Evolutionary conservation across 148 eudicot species (phyloP).

Genomic region (Cornus controversa): DNA sequence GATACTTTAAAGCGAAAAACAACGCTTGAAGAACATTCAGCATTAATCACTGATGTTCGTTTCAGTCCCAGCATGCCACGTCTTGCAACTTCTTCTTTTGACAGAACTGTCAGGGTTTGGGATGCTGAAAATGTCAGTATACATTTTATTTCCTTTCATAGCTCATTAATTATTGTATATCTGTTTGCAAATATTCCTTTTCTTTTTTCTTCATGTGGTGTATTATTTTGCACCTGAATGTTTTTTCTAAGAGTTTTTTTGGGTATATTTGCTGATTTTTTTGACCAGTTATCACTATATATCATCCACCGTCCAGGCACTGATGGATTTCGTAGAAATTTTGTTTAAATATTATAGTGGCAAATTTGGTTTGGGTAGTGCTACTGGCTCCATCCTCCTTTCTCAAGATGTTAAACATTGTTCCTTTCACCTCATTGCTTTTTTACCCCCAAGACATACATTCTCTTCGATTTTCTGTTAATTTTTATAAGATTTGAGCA

Average conservation of each 20-base stretch:
- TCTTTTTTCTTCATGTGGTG: not conserved
- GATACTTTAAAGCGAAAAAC: constrained; percentile 74
- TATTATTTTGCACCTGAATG: not conserved
- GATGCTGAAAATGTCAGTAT: constrained; percentile 79
- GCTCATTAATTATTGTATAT: not conserved
- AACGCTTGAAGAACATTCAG: constrained; percentile 79
- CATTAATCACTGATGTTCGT: constrained; percentile 82
- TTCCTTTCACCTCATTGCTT: no score
- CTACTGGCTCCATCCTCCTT: no score
- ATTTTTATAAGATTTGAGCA: no score
- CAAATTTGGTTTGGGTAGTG: no score
- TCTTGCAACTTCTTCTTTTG: constrained; percentile 90
- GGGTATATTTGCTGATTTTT: not conserved
- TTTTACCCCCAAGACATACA: no score
- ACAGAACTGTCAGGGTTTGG: constrained; percentile 91
- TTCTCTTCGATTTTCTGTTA: no score
- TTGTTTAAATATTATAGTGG: no score
- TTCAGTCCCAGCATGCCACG: constrained; percentile 88
- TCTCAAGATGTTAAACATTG: no score
- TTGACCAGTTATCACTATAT: not conserved
- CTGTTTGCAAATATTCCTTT: not conserved
- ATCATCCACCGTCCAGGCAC: not conserved
- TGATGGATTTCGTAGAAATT: not conserved
- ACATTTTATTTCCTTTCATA: not conserved
- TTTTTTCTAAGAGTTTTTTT: not conserved